These are phyloP conservation scores for Plasmopara viticola DNA, from an alignment of 352 stramenopile genomes.

Conservation along the genomic window DNA sequence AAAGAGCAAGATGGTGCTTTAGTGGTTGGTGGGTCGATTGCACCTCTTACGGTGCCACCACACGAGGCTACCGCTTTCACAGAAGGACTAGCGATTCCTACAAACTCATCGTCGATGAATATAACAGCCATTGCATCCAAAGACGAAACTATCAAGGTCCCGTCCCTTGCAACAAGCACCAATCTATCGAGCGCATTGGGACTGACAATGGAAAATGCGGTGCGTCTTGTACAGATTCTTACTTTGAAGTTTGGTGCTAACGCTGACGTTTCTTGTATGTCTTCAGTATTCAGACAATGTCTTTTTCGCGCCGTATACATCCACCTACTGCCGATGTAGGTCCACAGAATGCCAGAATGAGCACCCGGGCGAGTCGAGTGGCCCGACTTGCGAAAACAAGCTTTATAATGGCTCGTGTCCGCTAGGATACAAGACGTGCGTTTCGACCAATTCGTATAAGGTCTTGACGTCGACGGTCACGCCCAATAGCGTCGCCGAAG, in stretches of 20 bases:
- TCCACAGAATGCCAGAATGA: slow-evolving; percentile 64
- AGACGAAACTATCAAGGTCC: slow-evolving; percentile 21
- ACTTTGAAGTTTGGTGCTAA: background rate
- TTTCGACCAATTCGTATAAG: slow-evolving; percentile 74
- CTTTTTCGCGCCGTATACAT: slow-evolving; percentile 37
- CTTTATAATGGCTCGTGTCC: slow-evolving; percentile 46
- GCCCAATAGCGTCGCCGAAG: slow-evolving; percentile 56
- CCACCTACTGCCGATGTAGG: slow-evolving; percentile 64
- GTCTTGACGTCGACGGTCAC: slow-evolving; percentile 45
- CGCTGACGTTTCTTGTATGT: slow-evolving; percentile 4
- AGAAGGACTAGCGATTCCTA: slow-evolving; percentile 9
- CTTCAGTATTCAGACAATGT: slow-evolving; percentile 14
- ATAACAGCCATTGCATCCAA: slow-evolving; percentile 1
- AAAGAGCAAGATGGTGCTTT: slow-evolving; percentile 2
- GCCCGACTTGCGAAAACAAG: slow-evolving; percentile 41
- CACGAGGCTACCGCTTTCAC: slow-evolving; percentile 7
- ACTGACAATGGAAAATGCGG: slow-evolving; percentile 12
- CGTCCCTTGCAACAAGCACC: slow-evolving; percentile 21
- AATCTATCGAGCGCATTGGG: slow-evolving; percentile 20
- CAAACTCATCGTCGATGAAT: slow-evolving; percentile 18
- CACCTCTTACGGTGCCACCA: background rate
- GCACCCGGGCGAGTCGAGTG: slow-evolving; percentile 36
- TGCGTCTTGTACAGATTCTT: slow-evolving; percentile 4
- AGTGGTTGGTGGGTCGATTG: background rate
- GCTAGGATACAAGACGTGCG: slow-evolving; percentile 53